Base-by-base conservation (phyloP, 2,329 filamentous ascomycete species). In the Claviceps paspali region DNA sequence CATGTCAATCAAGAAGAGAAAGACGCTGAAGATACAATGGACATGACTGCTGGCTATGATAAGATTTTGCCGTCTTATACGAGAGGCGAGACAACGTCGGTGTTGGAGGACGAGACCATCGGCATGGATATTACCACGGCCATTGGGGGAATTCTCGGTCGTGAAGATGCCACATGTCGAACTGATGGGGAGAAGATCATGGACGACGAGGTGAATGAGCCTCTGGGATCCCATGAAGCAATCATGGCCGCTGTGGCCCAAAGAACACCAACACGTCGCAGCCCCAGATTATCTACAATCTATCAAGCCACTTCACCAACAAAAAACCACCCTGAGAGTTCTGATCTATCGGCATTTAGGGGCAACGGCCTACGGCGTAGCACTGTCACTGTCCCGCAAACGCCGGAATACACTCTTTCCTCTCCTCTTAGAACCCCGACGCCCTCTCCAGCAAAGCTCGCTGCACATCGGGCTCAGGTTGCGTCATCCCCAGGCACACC, bases 121-220 rank as follows among this genome's bases (percentile, higher is more conserved):
- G 73, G 67, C 1, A 82, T 82, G 77, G 77, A 82, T 32, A 73
- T 82, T 52, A 82, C 78, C 2, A 64, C 64, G 32, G 72, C 69
- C 5, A 61, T 81, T 33, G 78, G 79, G 8, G 64, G 66, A 7
- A 82, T 84, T 35, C 59, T 81, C 51, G 53, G 42, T 18, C 52
- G 47, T 24, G 45, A 38, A n/a, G 40, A 61, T 54, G 43, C 44
- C 8, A 45, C 40, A n/a, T 48, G 48, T 7, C 49, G 49, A 26
- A 43, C 59, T 44, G 50, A 56, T 26, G 72, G 66, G 7, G 76
- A 71, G 50, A 63, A 64, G 33, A 52, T 72, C 10, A 73, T 77
- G 70, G 71, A 77, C 45, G 57, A 69, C 44, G 74, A 78, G 48
- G 65, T 59, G 11, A 62, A 71, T 43, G 54, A 61, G 43, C 59